Evolutionary conservation across 2,329 filamentous ascomycete species (phyloP).

Genomic region (Amphichorda felina): DNA sequence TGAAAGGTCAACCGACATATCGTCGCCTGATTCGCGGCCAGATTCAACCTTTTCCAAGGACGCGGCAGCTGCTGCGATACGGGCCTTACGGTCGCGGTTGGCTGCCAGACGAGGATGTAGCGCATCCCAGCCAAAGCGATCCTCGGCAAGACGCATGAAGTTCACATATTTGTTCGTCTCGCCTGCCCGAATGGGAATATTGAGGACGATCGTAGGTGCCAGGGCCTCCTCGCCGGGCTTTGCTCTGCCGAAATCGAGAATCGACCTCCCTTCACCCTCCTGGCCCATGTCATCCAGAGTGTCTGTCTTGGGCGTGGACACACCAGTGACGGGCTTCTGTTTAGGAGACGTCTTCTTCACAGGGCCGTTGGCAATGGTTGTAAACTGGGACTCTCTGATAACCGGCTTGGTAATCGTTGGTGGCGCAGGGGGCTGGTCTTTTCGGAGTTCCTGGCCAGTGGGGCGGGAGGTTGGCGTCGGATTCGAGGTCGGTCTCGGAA

Average conservation of each 20-base stretch:
- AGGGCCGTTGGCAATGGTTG: conserved; percentile 26
- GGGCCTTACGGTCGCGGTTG: conserved; percentile 74
- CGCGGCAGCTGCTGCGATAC: conserved; percentile 80
- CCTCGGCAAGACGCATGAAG: conserved; percentile 86
- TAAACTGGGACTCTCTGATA: conserved; percentile 25
- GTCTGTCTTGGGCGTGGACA: conserved; percentile 35
- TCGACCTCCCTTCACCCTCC: conserved; percentile 37
- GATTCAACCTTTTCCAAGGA: conserved; percentile 68
- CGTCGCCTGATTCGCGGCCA: conserved; percentile 59
- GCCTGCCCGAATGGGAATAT: conserved; percentile 62
- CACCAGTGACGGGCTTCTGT: conserved; percentile 28
- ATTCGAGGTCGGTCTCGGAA: conserved; percentile 17
- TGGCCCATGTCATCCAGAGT: conserved; percentile 32
- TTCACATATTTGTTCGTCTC: conserved; percentile 88
- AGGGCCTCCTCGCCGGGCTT: conserved; percentile 45
- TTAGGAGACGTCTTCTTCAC: conserved; percentile 35
- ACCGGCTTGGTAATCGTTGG: conserved; percentile 19
- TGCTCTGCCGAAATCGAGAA: conserved; percentile 49
- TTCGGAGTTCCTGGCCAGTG: conserved; percentile 22
- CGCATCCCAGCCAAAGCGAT: conserved; percentile 88
- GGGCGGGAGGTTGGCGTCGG: conserved; percentile 20
- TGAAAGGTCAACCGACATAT: conserved; percentile 72
- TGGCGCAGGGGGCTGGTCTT: conserved; percentile 21
- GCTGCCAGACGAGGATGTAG: conserved; percentile 85
- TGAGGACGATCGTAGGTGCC: conserved; percentile 71